Conservation (phyloP, 257 asterid genomes). For the Apocynum venetum region DNA sequence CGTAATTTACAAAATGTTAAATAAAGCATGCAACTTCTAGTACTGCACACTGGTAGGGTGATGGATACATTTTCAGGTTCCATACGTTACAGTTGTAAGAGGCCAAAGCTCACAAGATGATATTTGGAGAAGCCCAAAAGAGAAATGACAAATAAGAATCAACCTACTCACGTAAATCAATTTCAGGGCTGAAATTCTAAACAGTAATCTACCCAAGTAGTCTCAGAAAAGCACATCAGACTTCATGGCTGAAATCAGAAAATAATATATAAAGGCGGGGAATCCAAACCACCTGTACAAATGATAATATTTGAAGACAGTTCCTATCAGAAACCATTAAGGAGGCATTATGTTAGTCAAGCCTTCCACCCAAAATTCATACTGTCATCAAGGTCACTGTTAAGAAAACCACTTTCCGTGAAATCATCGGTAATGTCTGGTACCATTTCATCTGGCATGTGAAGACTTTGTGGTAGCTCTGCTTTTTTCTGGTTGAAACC, state of each 20-base stretch:
- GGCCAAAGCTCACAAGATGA: constrained; percentile 10
- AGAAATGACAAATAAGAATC: background rate
- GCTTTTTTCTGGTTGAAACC: constrained; percentile 52
- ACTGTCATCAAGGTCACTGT: constrained; percentile 62
- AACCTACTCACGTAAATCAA: background rate
- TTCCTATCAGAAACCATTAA: constrained; percentile 11
- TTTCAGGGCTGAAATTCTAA: background rate
- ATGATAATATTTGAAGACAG: background rate
- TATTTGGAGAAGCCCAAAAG: background rate
- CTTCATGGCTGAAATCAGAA: constrained; percentile 1
- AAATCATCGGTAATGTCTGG: constrained; percentile 62
- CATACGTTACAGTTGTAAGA: constrained; percentile 46
- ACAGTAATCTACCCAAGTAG: constrained; percentile 15
- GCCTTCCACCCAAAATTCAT: constrained; percentile 79
- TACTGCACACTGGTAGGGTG: background rate
- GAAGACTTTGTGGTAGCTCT: constrained; percentile 48
- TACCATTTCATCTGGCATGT: constrained; percentile 53
- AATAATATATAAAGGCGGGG: constrained; percentile 5
- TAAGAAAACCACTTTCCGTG: constrained; percentile 64
- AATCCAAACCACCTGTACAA: constrained; percentile 48
- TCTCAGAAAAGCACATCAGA: constrained; percentile 28
- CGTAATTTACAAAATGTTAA: background rate
- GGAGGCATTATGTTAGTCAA: constrained; percentile 34
- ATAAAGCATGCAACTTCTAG: background rate
- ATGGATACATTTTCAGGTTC: constrained; percentile 10